Percentiles rank a stretch among this genome's conserved stretches.
Evolutionary conservation across 2,329 filamentous ascomycete genomes (phyloP).

Genomic region (Penicillium italicum): DNA sequence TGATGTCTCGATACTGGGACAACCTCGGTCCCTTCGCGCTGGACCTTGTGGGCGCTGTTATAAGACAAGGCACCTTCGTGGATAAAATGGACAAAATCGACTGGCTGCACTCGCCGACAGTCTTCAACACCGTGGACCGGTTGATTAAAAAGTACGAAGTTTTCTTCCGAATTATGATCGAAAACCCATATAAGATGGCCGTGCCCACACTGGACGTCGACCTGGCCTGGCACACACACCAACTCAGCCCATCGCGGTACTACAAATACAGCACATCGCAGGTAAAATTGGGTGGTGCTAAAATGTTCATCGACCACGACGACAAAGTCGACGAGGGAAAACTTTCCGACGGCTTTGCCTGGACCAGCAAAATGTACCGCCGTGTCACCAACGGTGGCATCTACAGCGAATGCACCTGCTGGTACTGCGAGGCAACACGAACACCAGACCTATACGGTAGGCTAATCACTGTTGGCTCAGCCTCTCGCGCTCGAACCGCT

Average conservation of each 20-base stretch:
- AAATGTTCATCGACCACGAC: conserved; percentile 71
- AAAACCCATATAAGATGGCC: conserved; percentile 31
- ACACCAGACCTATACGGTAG: conserved; percentile 52
- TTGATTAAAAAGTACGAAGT: conserved; percentile 52
- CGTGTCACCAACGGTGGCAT: conserved; percentile 59
- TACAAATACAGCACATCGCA: conserved; percentile 47
- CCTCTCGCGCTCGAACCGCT: conserved; percentile 51
- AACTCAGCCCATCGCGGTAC: conserved; percentile 23
- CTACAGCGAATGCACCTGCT: conserved; percentile 45
- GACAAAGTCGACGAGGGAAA: conserved; percentile 72
- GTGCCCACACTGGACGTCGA: conserved; percentile 37
- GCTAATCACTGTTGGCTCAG: conserved; percentile 39
- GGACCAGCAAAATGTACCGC: conserved; percentile 69
- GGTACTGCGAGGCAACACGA: conserved; percentile 68
- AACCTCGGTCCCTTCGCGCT: conserved; percentile 39
- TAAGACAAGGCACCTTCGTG: conserved; percentile 42
- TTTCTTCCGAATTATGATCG: conserved; percentile 42
- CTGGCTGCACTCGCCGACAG: conserved; percentile 71
- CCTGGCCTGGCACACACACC: conserved; percentile 37
- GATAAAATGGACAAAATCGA: conserved; percentile 70
- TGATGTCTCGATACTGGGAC: conserved; percentile 45
- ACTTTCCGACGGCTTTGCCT: conserved; percentile 64
- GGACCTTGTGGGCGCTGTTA: conserved; percentile 41
- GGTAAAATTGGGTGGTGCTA: conserved; percentile 27
- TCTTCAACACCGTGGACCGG: conserved; percentile 59